Evolutionary conservation across 2,329 filamentous ascomycete genomes (phyloP), one percentile per base, ranked within the genome.

Genomic region (Ascosphaera apis): DNA sequence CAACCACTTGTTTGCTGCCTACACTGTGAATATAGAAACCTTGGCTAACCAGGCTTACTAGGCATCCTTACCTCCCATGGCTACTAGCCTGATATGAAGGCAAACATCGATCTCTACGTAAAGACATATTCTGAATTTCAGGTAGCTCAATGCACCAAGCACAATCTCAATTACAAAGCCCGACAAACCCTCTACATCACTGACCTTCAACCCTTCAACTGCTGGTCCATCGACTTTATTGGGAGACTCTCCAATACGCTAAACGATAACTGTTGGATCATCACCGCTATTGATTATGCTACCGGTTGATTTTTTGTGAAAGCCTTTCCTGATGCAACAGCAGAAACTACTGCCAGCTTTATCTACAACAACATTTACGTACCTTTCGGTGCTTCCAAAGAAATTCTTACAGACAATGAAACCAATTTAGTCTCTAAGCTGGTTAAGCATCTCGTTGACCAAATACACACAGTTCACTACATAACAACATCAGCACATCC

Each of bases 351-450:
- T 30, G 33, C 25, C 3, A 4, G 31, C 3, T 38, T 38, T 3
- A 35, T 38, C 16, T 31, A 38, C 15, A 15, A 37, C 9, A 15
- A 36, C 16, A 39, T 36, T 8, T 36, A 15, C 25, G 19, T 36
- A 8, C 36, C 36, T 13, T 38, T 28, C 36, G 37, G 13, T 16
- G 25, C 37, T 8, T 17, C 25, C 3, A 11, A 17, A n/a, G 33
- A 38, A 18, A 27, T 38, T 9, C 17, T 38, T 5, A 30, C 15
- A 2, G 27, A 38, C 25, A 38, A 38, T 23, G 23, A 15, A 3
- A 21, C n/a, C 12, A 38, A 38, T 19, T 13, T 38, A 11, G 11
- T 16, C 6, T 8, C 8, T 2, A 4, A 4, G 36, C 15, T 18
- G 5, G 28, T 38, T 23, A 16, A 38, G 11, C 36, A 38, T 16